Conservation (phyloP, 108 stramenopile genomes). For the Seminavis robusta region DNA sequence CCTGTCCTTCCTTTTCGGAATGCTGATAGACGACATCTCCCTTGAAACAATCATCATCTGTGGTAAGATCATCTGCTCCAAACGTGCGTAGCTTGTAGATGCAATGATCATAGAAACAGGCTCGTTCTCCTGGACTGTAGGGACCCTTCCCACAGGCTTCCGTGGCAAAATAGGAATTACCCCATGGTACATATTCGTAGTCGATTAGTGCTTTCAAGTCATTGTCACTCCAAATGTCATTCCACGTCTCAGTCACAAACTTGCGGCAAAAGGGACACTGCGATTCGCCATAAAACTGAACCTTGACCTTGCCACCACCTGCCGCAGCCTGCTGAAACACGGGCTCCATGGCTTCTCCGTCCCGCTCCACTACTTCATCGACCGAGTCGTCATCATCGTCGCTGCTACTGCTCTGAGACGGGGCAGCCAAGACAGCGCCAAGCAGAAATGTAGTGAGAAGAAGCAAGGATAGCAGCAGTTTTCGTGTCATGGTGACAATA, state of each 20-base stretch:
- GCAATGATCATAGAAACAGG: conserved; percentile 28
- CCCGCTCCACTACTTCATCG: too few relatives aligned
- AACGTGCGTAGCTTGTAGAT: neutral
- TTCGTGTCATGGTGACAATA: too few relatives aligned
- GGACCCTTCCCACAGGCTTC: conserved; percentile 9
- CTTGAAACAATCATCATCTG: conserved; percentile 18
- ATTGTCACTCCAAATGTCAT: conserved; percentile 13
- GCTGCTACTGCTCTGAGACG: too few relatives aligned
- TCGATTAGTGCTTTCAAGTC: conserved; percentile 17
- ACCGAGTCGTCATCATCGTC: too few relatives aligned
- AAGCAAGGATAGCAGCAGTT: too few relatives aligned
- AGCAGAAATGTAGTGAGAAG: too few relatives aligned
- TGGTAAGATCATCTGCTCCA: neutral
- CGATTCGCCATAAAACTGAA: conserved; percentile 30
- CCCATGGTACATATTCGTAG: conserved; percentile 34
- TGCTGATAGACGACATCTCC: conserved; percentile 27
- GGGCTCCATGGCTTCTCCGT: too few relatives aligned
- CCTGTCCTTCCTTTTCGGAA: conserved; percentile 24
- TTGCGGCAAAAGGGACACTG: conserved; percentile 31
- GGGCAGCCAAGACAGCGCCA: too few relatives aligned
- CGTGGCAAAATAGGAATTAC: conserved; percentile 30
- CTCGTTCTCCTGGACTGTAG: conserved; percentile 20
- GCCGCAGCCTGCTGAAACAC: too few relatives aligned
- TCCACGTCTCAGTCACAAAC: conserved; percentile 32
- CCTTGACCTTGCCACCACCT: conserved; percentile 11